Evolutionary conservation across 2,329 filamentous ascomycete genomes (phyloP).

Genomic region (Ascochyta lentis): DNA sequence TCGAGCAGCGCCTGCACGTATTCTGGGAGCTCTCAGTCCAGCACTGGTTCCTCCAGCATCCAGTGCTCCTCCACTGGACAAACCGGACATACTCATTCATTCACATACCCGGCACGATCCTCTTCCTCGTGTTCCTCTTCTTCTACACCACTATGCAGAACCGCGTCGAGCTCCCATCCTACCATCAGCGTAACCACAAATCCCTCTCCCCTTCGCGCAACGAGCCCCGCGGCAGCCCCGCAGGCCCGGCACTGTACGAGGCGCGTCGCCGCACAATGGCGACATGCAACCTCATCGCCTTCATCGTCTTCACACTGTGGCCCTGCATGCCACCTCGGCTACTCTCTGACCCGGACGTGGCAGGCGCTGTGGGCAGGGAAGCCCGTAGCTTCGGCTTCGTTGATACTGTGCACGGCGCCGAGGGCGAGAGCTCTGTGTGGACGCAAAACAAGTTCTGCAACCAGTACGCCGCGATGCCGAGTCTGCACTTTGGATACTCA

Average conservation of each 20-base stretch:
- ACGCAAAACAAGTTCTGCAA: conserved; percentile 77
- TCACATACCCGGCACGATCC: conserved; percentile 77
- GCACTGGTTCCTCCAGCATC: conserved; percentile 60
- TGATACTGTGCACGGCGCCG: conserved; percentile 64
- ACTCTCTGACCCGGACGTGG: conserved; percentile 60
- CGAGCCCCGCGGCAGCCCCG: conserved; percentile 44
- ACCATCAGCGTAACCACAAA: conserved; percentile 47
- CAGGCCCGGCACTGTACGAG: conserved; percentile 62
- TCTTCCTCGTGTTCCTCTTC: conserved; percentile 71
- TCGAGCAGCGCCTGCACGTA: conserved; percentile 69
- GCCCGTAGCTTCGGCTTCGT: conserved; percentile 67
- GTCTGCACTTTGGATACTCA: conserved; percentile 77
- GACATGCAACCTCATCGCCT: conserved; percentile 65
- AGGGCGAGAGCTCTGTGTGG: conserved; percentile 72
- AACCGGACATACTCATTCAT: conserved; percentile 79
- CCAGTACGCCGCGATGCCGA: conserved; percentile 80
- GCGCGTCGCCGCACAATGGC: conserved; percentile 64
- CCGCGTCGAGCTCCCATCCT: conserved; percentile 52
- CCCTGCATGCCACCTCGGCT: conserved; percentile 67
- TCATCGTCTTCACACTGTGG: conserved; percentile 65
- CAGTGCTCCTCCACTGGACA: conserved; percentile 69
- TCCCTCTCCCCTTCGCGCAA: conserved; percentile 17
- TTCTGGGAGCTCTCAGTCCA: conserved; percentile 72
- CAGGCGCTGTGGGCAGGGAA: conserved; percentile 62
- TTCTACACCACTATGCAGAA: conserved; percentile 72